phyloP scores from a whole-genome alignment of 208 protist genomes.

The Trypanosoma congolense region DNA sequence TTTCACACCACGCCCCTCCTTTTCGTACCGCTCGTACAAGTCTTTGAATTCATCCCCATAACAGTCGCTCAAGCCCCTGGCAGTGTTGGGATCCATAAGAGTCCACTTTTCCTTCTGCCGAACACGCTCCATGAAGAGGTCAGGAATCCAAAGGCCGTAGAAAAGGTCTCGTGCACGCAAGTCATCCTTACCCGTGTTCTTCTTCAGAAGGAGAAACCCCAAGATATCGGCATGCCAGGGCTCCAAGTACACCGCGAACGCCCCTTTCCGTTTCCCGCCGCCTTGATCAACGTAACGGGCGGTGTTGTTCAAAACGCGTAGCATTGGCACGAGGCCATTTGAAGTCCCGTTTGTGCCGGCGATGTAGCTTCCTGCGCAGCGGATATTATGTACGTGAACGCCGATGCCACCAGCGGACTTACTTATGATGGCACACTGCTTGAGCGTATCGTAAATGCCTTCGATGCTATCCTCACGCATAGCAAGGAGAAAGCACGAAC shows the following conservation, averaged over 20 bases:
- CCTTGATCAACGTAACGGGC: conserved; percentile 98
- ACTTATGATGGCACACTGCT: conserved; percentile 97
- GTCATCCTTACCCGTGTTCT: conserved; percentile 98
- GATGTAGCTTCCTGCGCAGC: conserved; percentile 95
- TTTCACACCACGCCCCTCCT: conserved; percentile 78
- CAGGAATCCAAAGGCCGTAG: conserved; percentile 98
- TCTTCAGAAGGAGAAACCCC: conserved; percentile 96
- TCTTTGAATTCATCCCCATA: conserved; percentile 95
- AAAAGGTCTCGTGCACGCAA: conserved; percentile 97
- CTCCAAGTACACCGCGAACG: conserved; percentile 99
- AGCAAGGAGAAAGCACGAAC: conserved; percentile 97
- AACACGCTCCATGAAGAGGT: conserved; percentile 99
- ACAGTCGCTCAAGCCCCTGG: conserved; percentile 92
- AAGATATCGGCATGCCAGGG: conserved; percentile 99
- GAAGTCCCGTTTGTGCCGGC: conserved; percentile 95
- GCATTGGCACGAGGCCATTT: conserved; percentile 98
- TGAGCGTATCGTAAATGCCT: conserved; percentile 99
- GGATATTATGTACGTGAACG: conserved; percentile 96
- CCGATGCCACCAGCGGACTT: conserved; percentile 98
- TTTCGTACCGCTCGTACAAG: conserved; percentile 93
- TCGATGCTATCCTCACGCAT: conserved; percentile 99
- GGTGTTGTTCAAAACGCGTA: conserved; percentile 99
- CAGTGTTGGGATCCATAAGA: conserved; percentile 97
- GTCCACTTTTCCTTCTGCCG: conserved; percentile 93
- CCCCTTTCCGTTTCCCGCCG: conserved; percentile 97